These are phyloP conservation scores for Ceratocystis diversiconidia DNA, from an alignment of 2,329 filamentous ascomycete species.

Conservation along the genomic window DNA sequence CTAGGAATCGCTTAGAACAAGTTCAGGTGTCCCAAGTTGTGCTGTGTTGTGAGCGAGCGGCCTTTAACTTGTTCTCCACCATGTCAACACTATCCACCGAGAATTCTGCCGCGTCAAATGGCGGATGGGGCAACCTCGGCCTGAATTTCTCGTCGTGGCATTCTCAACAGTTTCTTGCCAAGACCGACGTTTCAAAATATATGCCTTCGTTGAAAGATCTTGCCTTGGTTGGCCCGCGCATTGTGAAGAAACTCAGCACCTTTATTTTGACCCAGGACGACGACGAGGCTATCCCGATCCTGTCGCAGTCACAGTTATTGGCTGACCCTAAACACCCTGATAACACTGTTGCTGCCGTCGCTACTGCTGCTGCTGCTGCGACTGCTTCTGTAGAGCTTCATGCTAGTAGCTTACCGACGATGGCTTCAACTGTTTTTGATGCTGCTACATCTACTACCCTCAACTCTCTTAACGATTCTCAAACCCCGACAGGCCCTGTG, in stretches of 20 bases:
- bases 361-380: not conserved
- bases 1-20: not conserved
- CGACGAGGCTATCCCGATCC: conserved; percentile 15
- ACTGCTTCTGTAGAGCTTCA: not conserved
- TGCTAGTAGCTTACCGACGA: not conserved
- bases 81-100: not conserved
- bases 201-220: conserved; percentile 54
- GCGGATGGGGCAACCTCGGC: not conserved
- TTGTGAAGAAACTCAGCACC: conserved; percentile 54
- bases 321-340: not conserved
- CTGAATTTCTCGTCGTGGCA: conserved; percentile 38
- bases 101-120: conserved; percentile 2
- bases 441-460: not conserved
- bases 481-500: conserved; percentile 22
- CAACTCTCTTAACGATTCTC: conserved; percentile 10
- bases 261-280: conserved; percentile 33
- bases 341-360: not conserved
- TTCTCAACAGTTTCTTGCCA: conserved; percentile 20
- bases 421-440: conserved; percentile 5
- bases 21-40: not conserved
- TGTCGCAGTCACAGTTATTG: conserved; percentile 10
- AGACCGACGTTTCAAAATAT: conserved; percentile 43
- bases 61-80: not conserved
- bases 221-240: conserved; percentile 53
- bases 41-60: not conserved